These are phyloP conservation scores for Dactylellina drechsleri DNA, from an alignment of 2,329 filamentous ascomycete species.

Conservation along the genomic window DNA sequence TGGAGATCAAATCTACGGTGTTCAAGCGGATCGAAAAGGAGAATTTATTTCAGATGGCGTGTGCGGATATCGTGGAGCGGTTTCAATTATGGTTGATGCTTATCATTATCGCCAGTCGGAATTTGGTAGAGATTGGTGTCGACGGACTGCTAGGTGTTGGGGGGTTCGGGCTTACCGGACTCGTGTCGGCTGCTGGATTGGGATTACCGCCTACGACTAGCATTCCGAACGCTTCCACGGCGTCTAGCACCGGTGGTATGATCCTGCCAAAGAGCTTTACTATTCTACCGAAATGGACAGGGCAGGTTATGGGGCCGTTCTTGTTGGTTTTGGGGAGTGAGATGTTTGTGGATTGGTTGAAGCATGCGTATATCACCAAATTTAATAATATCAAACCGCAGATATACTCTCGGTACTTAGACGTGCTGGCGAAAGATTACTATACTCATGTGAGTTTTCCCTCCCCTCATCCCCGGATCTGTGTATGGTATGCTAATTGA, in stretches of 20 bases:
- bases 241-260: conserved; percentile 63
- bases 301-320: conserved; percentile 91
- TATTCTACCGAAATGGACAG: conserved; percentile 84
- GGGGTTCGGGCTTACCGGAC: conserved; percentile 61
- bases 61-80: conserved; percentile 93
- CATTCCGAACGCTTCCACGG: conserved; percentile 60
- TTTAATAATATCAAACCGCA: conserved; percentile 96
- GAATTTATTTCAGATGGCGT: conserved; percentile 94
- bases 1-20: conserved; percentile 97
- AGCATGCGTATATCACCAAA: conserved; percentile 97
- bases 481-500: background rate
- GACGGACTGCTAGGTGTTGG: conserved; percentile 68
- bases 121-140: conserved; percentile 91
- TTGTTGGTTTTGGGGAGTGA: conserved; percentile 93
- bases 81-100: conserved; percentile 99
- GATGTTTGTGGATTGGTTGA: conserved; percentile 95
- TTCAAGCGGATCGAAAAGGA: conserved; percentile 99
- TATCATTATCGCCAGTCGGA: conserved; percentile 92
- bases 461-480: background rate
- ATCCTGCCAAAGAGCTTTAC: conserved; percentile 85
- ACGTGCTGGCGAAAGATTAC: conserved; percentile 96
- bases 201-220: conserved; percentile 51
- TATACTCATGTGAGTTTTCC: conserved; percentile 79
- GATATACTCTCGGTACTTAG: conserved; percentile 88
- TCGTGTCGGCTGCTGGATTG: conserved; percentile 56